Conservation (phyloP, 2,329 filamentous ascomycete genomes). For the Cryphonectria parasitica region DNA sequence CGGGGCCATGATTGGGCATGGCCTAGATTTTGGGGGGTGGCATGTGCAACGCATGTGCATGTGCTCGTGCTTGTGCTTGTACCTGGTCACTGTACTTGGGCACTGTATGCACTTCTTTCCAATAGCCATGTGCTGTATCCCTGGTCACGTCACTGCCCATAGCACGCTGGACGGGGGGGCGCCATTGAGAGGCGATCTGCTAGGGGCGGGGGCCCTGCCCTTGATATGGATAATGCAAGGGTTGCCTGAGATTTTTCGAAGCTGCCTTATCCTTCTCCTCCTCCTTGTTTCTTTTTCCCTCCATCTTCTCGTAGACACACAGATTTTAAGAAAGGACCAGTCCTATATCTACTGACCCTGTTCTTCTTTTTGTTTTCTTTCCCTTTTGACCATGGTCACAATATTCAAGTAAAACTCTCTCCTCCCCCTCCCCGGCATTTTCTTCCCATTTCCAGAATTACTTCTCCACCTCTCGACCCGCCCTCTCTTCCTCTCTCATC, state of each 20-base stretch:
- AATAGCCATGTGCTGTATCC: background rate
- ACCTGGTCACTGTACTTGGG: background rate
- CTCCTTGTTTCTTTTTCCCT: background rate
- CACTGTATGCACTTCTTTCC: background rate
- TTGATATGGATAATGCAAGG: background rate
- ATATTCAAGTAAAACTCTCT: background rate
- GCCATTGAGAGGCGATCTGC: background rate
- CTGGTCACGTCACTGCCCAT: slow-evolving; percentile 4
- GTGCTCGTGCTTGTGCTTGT: background rate
- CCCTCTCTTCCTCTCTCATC: background rate
- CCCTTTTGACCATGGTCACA: background rate
- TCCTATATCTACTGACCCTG: background rate
- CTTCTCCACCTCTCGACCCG: background rate
- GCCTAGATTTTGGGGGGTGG: background rate
- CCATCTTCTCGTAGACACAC: too few species aligned
- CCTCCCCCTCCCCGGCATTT: background rate
- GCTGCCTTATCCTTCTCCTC: background rate
- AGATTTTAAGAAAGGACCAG: background rate
- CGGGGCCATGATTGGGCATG: background rate
- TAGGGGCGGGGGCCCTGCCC: background rate
- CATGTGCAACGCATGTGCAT: background rate
- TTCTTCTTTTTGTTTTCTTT: background rate
- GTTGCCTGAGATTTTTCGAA: slow-evolving; percentile 3
- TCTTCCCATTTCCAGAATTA: background rate
- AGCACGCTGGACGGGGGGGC: background rate